These are phyloP conservation scores for Dacryopinax primogenitus DNA, from an alignment of 768 basidiomycete species.

Conservation along the genomic window DNA sequence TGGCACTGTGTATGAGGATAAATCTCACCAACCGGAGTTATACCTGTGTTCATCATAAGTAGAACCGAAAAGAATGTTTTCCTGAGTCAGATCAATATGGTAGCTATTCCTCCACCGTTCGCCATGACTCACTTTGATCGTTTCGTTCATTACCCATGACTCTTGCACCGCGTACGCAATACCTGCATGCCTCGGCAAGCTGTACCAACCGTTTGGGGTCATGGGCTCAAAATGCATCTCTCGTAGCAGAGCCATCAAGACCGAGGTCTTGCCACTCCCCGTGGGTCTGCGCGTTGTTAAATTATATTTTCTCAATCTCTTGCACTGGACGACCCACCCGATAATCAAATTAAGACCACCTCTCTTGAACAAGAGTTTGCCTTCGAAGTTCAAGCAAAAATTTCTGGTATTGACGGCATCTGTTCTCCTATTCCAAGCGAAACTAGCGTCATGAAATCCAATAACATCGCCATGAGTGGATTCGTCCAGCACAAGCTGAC, in stretches of 20 bases:
- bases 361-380: slow-evolving; percentile 26
- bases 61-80: slow-evolving; percentile 41
- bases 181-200: slow-evolving; percentile 53
- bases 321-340: slow-evolving; percentile 14
- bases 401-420: slow-evolving; percentile 14
- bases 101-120: not conserved
- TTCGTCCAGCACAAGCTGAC: slow-evolving; percentile 12
- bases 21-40: slow-evolving; percentile 26
- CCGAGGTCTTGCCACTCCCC: slow-evolving; percentile 21
- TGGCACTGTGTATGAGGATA: not conserved
- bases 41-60: slow-evolving; percentile 34
- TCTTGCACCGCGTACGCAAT: slow-evolving; percentile 75
- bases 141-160: slow-evolving; percentile 74
- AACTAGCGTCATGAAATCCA: slow-evolving; percentile 24
- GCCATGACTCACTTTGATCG: slow-evolving; percentile 38
- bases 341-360: slow-evolving; percentile 29
- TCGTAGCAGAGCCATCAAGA: slow-evolving; percentile 27
- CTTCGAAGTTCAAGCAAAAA: slow-evolving; percentile 25
- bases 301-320: not conserved
- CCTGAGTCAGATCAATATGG: slow-evolving; percentile 30
- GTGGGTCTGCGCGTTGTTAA: slow-evolving; percentile 19
- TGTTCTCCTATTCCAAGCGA: slow-evolving; percentile 23
- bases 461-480: slow-evolving; percentile 23
- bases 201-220: slow-evolving; percentile 45
- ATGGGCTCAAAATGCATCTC: slow-evolving; percentile 30